These are phyloP conservation scores for Hondaea fermentalgiana DNA, from an alignment of 108 stramenopile species.

Conservation along the genomic window DNA sequence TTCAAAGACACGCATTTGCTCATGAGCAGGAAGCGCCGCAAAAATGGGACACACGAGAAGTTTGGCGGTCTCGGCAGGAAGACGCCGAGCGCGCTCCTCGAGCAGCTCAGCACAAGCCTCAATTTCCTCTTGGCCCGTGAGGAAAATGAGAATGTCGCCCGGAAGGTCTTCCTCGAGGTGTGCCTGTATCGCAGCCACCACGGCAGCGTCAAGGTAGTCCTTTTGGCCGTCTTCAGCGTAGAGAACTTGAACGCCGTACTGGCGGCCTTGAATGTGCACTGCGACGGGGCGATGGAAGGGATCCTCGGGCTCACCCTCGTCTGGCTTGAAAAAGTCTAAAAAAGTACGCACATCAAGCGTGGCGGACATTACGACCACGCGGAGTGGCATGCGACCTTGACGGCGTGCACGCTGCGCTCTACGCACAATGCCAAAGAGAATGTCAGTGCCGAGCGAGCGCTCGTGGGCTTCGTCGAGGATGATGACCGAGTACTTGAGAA, in stretches of 20 bases:
- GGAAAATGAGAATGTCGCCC: conserved; percentile 79
- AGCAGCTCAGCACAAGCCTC: conserved; percentile 51
- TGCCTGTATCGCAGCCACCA: background rate
- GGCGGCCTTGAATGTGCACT: conserved; percentile 74
- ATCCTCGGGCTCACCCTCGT: background rate
- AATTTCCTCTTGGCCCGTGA: conserved; percentile 93
- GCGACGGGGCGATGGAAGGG: conserved; percentile 37
- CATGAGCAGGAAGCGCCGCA: conserved; percentile 47
- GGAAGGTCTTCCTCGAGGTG: background rate
- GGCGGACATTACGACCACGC: conserved; percentile 90
- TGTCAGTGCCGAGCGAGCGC: conserved; percentile 84
- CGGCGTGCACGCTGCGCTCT: conserved; percentile 55
- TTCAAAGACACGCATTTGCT: conserved; percentile 58
- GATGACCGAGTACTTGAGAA: conserved; percentile 68
- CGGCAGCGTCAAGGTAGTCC: conserved; percentile 72
- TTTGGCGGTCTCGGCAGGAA: conserved; percentile 28
- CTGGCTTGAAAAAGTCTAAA: conserved; percentile 55
- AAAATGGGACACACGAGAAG: conserved; percentile 40
- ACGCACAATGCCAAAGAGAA: conserved; percentile 80
- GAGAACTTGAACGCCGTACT: conserved; percentile 68
- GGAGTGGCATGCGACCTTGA: conserved; percentile 42
- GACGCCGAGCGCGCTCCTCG: conserved; percentile 51
- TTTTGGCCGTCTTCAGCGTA: conserved; percentile 51
- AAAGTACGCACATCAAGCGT: conserved; percentile 84
- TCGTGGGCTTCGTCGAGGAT: conserved; percentile 96